phyloP scores from a whole-genome alignment of 441 rosid species.

The Kokia cookei region DNA sequence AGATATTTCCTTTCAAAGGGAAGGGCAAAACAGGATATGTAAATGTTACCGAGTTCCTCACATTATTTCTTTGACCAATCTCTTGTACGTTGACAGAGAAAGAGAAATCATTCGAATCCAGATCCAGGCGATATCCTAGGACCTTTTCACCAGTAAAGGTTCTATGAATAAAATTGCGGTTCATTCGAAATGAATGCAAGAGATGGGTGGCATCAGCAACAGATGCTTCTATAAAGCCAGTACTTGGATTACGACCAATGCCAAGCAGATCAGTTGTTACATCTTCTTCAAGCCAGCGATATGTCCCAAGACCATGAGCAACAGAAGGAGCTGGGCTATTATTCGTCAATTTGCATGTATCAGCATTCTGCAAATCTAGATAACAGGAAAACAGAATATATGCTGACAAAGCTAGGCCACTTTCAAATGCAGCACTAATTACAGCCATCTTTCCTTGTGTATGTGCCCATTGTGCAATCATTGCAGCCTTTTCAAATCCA shows the following conservation, averaged over 20 bases:
- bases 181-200: conserved; percentile 55
- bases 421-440: conserved; percentile 87
- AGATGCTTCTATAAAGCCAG: conserved; percentile 65
- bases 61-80: conserved; percentile 41
- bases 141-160: conserved; percentile 41
- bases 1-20: background rate
- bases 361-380: conserved; percentile 60
- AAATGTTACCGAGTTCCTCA: conserved; percentile 25
- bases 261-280: conserved; percentile 47
- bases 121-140: conserved; percentile 33
- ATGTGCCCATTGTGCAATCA: conserved; percentile 88
- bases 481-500: conserved; percentile 83
- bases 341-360: conserved; percentile 30
- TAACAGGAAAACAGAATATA: conserved; percentile 65
- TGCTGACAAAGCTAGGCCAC: conserved; percentile 71
- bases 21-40: background rate
- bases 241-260: conserved; percentile 38
- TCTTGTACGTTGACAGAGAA: conserved; percentile 47
- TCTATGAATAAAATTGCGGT: conserved; percentile 36
- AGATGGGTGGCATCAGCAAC: conserved; percentile 42
- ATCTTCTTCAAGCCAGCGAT: conserved; percentile 82
- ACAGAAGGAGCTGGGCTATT: conserved; percentile 32
- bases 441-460: conserved; percentile 83
- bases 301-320: conserved; percentile 98
- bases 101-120: conserved; percentile 45